Evolutionary conservation across 345 rosid species (phyloP), one percentile per base, ranked within the genome.

Genomic region (Hibiscus mutabilis): DNA sequence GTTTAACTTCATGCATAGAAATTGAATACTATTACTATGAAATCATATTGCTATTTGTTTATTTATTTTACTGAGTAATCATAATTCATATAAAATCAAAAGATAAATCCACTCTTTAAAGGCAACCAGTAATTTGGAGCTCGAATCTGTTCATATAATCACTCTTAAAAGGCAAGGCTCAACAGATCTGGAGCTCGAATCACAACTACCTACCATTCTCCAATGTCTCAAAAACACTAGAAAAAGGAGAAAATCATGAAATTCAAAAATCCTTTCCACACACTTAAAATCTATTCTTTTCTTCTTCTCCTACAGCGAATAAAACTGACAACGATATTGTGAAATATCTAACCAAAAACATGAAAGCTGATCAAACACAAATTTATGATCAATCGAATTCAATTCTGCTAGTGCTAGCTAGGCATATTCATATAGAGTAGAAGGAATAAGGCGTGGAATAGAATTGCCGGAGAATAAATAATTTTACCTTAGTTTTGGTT

Each of bases 401-500:
- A 42, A 22, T 64, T 64, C 12, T 21, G 7, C 33, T 40, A 42
- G 68, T 21, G 14, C 31, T 40, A 42, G 68, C 33, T 21, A 64
- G 31, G 33, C 9, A 8, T 35, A 35, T 35, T 35, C 11, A 21
- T 14, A 6, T 7, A 13, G 37, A 35, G 18, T 31, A 21, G 5
- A 49, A 58, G n/a, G 49, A 46, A 56, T 46, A 4, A 65, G 12
- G 21, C 5, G 13, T 4, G 8, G n/a, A 59, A 24, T 10, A 15
- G 11, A 29, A 14, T 19, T 3, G 5, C 1, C 51, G 53, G 16
- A 0, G 0, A 22, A 24, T 29, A 11, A 27, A 1, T 2, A 62
- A 1, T 18, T 3, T 71, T 86, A 22, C 97, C 96, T 92, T 96
- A 74, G 97, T 91, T 77, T 96, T 96, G 84, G 98, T 96, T 73